Evolutionary conservation across 148 eudicot genomes (phyloP), one percentile per base, ranked within the genome.

Genomic region (Persicaria tinctoria): DNA sequence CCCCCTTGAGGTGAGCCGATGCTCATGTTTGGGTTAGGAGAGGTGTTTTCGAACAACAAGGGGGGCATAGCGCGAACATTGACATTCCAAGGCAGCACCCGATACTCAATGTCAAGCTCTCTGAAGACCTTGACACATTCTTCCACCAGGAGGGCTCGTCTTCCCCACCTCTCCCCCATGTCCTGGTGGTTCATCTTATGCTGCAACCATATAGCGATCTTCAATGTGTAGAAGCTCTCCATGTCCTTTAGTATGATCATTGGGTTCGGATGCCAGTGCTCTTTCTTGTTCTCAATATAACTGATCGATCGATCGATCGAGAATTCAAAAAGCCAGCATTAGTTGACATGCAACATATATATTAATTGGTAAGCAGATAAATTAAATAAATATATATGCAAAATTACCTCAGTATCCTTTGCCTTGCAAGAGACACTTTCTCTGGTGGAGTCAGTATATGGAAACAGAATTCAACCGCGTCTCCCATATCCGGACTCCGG

Each of bases 181-280:
- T 94, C 83, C 76, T 91, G 96, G 78, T 88, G 90, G 80, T 94
- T 94, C 6, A 94, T 94, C 2, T 91, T 93, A 74, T 94, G 98
- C 53, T 77, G 85, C 5, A 90, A 84, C 69, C 80, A 83, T 1
- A 95, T 88, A 46, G 78, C 88, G 89, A 92, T 87, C 60, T 83
- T 84, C 84, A 95, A 82, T 80, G 88, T 90, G 90, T 90, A 80
- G 79, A 92, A 77, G 76, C 92, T 81, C 72, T 86, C 86, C 49
- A 95, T 82, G 32, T 92, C 98, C 84, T 82, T 90, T 47, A 92
- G 75, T 76, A 74, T 87, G 74, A 94, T 82, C 44, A 86, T 81
- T 72, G 87, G 93, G 54, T 76, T 51, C 46, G 93, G 81, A 51
- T 86, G 82, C 98, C 98, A 95, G 48, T 84, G 87, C 47, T 85